Evolutionary conservation across 2,329 filamentous ascomycete species (phyloP), one percentile per base, ranked within the genome.

Genomic region (Ustulina deusta): DNA sequence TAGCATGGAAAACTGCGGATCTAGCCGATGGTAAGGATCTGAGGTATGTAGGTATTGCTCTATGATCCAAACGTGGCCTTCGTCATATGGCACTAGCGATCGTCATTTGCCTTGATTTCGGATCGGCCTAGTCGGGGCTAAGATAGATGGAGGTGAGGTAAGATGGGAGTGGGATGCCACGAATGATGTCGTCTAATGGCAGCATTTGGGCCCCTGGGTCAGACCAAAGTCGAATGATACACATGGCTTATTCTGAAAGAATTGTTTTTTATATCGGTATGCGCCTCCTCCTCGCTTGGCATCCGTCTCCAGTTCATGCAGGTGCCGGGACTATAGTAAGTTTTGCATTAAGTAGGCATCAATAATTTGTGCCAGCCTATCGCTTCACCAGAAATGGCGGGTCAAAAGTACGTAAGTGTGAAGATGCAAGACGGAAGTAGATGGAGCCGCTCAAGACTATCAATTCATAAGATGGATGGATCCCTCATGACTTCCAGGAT

Each of bases 181-280:
- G 61, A 68, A 42, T 51, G 49, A 69, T 59, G 48, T 59, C 27
- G 52, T 49, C 42, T 52, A 56, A 59, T 57, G 65, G 61, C 61
- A 60, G 60, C 57, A 65, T 66, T 70, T 63, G 62, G 59, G 48
- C 59, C 61, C 55, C 38, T 29, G 44, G 52, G 48, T 63, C 49
- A 42, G 55, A 25, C 40, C 59, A 46, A 52, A 40, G 54, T 65
- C 52, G 62, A 59, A 60, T 32, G 49, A 56, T 32, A 49, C 29
- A 34, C 55, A 36, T 55, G 34, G 51, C 32, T 40, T 32, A 10
- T 22, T 44, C 25, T 48, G 42, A 7, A 9, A 46, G 10, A n/a
- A 27, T 40, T 32, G 17, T 5, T 52, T 20, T 42, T 40, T 49
- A 48, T 60, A 20, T 40, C 34, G 20, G 29, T 10, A 15, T 13